Conservation (phyloP, 495 filamentous ascomycete species). For the Parathielavia hyrcaniae region DNA sequence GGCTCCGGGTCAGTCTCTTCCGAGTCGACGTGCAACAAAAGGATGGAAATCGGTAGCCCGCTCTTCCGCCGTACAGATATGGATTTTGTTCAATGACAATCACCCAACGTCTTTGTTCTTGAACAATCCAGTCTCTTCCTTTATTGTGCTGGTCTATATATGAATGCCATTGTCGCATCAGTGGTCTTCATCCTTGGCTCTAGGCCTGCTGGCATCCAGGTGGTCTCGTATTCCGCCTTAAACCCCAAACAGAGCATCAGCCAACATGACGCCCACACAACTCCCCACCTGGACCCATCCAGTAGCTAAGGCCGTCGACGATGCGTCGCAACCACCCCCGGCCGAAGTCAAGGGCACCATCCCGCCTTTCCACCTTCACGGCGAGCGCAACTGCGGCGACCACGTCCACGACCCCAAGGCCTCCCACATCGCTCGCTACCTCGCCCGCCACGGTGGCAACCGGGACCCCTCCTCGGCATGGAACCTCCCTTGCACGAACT, state of each 20-base stretch:
- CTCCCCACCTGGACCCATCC: neutral
- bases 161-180: too few species aligned
- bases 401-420: constrained; percentile 8
- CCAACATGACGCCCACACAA: neutral
- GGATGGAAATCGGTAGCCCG: too few species aligned
- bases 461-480: constrained; percentile 16
- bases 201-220: too few species aligned
- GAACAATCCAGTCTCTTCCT: too few species aligned
- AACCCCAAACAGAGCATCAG: neutral
- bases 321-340: neutral
- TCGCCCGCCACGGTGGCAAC: constrained; percentile 4
- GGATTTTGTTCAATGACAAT: too few species aligned
- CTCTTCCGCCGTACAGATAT: too few species aligned
- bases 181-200: too few species aligned
- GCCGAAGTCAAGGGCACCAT: neutral
- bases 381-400: constrained; percentile 5
- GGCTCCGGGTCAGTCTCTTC: too few species aligned
- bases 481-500: constrained; percentile 4
- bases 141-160: too few species aligned
- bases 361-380: neutral
- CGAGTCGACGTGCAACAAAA: too few species aligned
- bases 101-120: too few species aligned
- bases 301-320: neutral
- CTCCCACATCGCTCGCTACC: constrained; percentile 1
- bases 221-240: too few species aligned